These are phyloP conservation scores for Harringtonia lauricola DNA, from an alignment of 2,329 filamentous ascomycete species.

Conservation along the genomic window DNA sequence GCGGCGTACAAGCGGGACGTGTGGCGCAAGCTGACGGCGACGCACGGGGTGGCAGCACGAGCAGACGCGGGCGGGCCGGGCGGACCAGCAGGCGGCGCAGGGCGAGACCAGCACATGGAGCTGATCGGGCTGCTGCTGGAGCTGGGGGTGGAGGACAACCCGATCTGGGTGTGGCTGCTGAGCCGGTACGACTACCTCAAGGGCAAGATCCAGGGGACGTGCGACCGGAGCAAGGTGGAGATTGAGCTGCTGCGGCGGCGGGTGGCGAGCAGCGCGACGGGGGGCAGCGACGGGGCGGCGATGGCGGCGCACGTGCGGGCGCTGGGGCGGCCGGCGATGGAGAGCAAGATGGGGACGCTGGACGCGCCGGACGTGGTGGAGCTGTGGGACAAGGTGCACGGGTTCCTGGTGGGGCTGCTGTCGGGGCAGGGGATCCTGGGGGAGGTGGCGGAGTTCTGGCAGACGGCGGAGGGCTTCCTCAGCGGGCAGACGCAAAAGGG, in stretches of 20 bases:
- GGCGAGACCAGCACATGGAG: conserved; percentile 81
- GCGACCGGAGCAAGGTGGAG: conserved; percentile 81
- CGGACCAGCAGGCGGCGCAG: conserved; percentile 31
- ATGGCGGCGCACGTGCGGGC: conserved; percentile 69
- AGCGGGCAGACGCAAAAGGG: conserved; percentile 71
- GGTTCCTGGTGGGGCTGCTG: conserved; percentile 63
- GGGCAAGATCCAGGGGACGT: conserved; percentile 66
- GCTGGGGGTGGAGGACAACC: conserved; percentile 87
- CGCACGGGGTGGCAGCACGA: conserved; percentile 50
- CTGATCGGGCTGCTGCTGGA: conserved; percentile 84
- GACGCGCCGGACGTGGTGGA: conserved; percentile 76
- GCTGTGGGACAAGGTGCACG: conserved; percentile 81
- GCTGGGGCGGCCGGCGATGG: conserved; percentile 55
- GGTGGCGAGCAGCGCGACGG: conserved; percentile 54
- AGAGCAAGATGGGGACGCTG: conserved; percentile 51
- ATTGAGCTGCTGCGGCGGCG: conserved; percentile 82
- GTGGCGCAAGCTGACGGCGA: conserved; percentile 68
- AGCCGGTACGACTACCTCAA: conserved; percentile 86
- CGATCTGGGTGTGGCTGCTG: conserved; percentile 90
- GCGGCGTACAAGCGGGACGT: conserved; percentile 79
- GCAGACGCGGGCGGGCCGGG: conserved; percentile 27
- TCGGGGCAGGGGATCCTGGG: conserved; percentile 73
- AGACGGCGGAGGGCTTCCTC: conserved; percentile 81
- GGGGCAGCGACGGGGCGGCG: conserved; percentile 54
- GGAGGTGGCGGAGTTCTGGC: conserved; percentile 90